Percentiles rank a stretch among this genome's conserved stretches.
Evolutionary conservation across 2,329 filamentous ascomycete genomes (phyloP).

Genomic region (Aureobasidium sp.): DNA sequence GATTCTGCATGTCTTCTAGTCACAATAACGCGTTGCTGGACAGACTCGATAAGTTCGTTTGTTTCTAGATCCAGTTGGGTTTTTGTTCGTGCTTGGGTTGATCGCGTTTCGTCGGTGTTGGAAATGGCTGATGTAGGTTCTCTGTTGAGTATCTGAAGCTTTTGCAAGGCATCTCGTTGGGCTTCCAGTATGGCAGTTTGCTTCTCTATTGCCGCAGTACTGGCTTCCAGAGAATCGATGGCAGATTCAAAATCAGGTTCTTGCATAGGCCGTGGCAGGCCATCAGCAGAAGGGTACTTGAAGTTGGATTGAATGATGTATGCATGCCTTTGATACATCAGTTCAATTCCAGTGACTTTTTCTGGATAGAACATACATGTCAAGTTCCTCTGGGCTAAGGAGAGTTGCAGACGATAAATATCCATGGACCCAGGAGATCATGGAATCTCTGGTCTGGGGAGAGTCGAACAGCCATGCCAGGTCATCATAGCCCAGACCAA

Average conservation of each 20-base stretch:
- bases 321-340: not conserved
- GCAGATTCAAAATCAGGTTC: conserved; percentile 55
- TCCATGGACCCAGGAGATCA: conserved; percentile 38
- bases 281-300: not conserved
- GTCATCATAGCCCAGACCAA: conserved; percentile 38
- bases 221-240: conserved; percentile 55
- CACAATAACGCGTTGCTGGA: conserved; percentile 25
- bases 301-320: not conserved
- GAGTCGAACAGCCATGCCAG: conserved; percentile 41
- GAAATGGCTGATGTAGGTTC: not conserved
- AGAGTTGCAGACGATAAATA: conserved; percentile 40
- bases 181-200: conserved; percentile 54
- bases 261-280: conserved; percentile 37
- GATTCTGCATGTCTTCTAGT: not conserved
- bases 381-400: conserved; percentile 41
- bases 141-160: conserved; percentile 38
- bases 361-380: conserved; percentile 30
- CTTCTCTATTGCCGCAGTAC: conserved; percentile 55
- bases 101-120: conserved; percentile 14
- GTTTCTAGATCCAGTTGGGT: conserved; percentile 34
- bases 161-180: conserved; percentile 55
- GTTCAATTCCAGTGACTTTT: conserved; percentile 21
- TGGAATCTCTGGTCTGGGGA: conserved; percentile 32
- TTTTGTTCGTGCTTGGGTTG: conserved; percentile 30
- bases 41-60: conserved; percentile 23